Base-by-base conservation (phyloP, 345 rosid genomes). In the Mangifera indica region DNA sequence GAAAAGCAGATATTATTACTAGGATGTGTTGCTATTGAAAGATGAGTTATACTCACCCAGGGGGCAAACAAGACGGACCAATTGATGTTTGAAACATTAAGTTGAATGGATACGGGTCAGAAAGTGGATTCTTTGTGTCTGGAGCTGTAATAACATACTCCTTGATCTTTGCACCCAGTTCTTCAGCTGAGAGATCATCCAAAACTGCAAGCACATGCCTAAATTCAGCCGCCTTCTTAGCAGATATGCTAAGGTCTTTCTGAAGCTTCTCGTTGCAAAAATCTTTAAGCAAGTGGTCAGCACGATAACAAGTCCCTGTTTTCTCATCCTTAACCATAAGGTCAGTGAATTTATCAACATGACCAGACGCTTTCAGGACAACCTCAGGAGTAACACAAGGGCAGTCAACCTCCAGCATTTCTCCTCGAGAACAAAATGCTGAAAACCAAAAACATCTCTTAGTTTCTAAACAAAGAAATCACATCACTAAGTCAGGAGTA, bases 61-160 rank as follows among this genome's bases (percentile, higher is more conserved):
- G 82, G 70, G 71, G 80, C 84, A 83, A 24, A 70, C 98, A 97
- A 64, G 98, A 92, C 22, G 98, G 98, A 24, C 98, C 98, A 70
- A 94, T 94, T 45, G 98, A 94, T 63, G 98, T 92, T 74, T 94
- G 93, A 79, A 94, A 94, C 98, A 94, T 94, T 80, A 94, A 74
- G 74, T 94, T 94, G 76, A 92, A 94, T 0, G 98, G 98, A 46
- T 87, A 94, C 40, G 98, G 98, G 78, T 90, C 97, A 1, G 97
- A 92, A n/a, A 92, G 92, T 4, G 88, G 82, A 59, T 94, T 90
- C 76, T 81, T 89, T 0, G 97, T 89, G 59, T 92, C 98, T 2
- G 98, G 97, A 60, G 98, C 92, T 12, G 71, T 75, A 76, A 94
- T 94, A 42, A 88, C 92, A 76, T 92, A 94, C 76, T 87, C 90